Conservation (phyloP, 2,329 filamentous ascomycete genomes). For the Ophiostoma montium region DNA sequence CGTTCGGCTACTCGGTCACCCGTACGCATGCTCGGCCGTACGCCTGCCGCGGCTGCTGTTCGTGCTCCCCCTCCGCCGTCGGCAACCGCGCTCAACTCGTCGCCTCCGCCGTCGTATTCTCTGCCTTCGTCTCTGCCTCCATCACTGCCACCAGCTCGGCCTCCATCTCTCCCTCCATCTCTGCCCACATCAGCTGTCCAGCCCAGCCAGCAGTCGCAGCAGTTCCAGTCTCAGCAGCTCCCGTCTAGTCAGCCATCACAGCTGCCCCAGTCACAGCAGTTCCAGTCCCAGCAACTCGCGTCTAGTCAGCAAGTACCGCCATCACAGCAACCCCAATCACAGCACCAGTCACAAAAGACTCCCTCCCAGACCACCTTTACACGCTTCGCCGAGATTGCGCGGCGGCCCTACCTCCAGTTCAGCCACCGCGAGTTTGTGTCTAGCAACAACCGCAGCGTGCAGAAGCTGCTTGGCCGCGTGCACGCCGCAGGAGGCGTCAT, state of each 20-base stretch:
- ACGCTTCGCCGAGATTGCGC: background rate
- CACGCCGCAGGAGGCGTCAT: constrained; percentile 14
- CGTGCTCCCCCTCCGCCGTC: background rate
- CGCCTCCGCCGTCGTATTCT: background rate
- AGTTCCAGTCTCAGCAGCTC: background rate
- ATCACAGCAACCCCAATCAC: background rate
- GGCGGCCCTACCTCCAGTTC: constrained; percentile 16
- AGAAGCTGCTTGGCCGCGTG: background rate
- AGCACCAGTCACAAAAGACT: background rate
- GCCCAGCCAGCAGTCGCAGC: background rate
- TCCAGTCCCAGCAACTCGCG: background rate
- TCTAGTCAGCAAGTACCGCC: too few relatives aligned
- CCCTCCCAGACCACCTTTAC: background rate
- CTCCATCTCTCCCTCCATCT: too few relatives aligned
- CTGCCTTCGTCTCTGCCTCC: too few relatives aligned
- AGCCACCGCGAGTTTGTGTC: constrained; percentile 13
- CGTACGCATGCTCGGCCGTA: background rate
- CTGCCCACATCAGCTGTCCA: too few relatives aligned
- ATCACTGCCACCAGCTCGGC: too few relatives aligned
- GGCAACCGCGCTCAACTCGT: background rate
- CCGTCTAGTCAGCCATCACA: too few relatives aligned
- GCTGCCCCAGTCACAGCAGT: background rate
- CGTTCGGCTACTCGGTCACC: too few relatives aligned
- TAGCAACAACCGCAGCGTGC: constrained; percentile 9
- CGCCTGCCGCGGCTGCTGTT: background rate